These are phyloP conservation scores for Aegilops longissima DNA, from an alignment of 176 grass and related monocot genomes.

Conservation along the genomic window DNA sequence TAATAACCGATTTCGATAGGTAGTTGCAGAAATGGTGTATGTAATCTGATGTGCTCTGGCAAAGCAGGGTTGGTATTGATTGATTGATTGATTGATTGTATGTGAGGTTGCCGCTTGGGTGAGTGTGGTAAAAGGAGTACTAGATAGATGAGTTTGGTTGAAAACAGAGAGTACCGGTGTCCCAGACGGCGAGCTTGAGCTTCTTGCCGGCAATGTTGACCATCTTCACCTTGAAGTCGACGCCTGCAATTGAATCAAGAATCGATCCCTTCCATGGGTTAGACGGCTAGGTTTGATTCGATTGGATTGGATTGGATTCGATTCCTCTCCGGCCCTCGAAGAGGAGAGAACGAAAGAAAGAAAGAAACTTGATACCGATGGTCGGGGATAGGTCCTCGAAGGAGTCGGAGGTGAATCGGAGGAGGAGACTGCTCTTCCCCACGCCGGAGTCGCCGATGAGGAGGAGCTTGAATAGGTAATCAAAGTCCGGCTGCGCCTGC, in stretches of 20 bases:
- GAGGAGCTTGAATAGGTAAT: conserved; percentile 91
- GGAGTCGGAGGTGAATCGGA: conserved; percentile 90
- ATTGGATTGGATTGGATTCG: no score
- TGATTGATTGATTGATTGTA: no score
- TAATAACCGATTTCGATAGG: no score
- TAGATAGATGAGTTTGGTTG: no score
- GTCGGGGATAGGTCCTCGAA: conserved; percentile 94
- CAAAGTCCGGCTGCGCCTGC: conserved; percentile 70
- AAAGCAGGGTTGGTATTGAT: neutral
- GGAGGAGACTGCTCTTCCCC: conserved; percentile 94
- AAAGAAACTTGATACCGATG: conserved; percentile 45
- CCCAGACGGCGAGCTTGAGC: conserved; percentile 97
- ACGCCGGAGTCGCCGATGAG: conserved; percentile 96
- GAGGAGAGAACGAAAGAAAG: neutral
- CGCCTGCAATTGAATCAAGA: conserved; percentile 39
- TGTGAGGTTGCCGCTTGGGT: no score
- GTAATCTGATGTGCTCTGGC: no score
- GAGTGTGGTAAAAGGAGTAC: no score
- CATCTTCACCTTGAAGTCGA: conserved; percentile 99
- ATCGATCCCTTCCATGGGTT: no score
- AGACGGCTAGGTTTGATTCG: no score
- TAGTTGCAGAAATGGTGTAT: neutral
- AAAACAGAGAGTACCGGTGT: conserved; percentile 48
- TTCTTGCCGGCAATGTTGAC: conserved; percentile 83
- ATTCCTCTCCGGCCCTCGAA: no score